Base-by-base conservation (phyloP, 306 rosid species). In the Senna siamea region DNA sequence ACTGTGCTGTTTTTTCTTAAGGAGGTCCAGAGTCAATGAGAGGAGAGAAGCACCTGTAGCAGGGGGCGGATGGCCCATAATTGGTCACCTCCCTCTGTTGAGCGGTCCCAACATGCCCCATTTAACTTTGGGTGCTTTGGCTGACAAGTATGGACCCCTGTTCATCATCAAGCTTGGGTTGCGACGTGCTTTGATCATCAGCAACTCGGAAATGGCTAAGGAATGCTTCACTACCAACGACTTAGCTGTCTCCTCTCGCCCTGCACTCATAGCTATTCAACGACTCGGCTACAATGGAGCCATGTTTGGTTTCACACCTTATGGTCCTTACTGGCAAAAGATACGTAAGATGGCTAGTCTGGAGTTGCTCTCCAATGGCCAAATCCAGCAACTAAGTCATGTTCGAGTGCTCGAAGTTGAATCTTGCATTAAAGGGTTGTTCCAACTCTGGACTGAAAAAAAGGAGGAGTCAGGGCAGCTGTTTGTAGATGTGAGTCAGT, bases 201-300 rank as follows among this genome's bases (percentile, higher is more conserved):
- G 34, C 51, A 63, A 40, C 51, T 18, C 34, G 69, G 30, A 63
- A 41, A 19, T 63, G 52, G 69, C 69, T 41, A 40, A 40, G 19
- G 52, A 63, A 11, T 87, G 92, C 59, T 87, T 40, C 77, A 78
- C 87, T 43, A 65, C 74, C 6, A 59, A 82, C n/a, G 89, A 82
- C 56, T 32, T 22, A 0, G 78, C 58, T 26, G 30, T 80, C 19
- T 73, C 79, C n/a, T 63, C 66, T 7, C 87, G 87, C 2, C 87
- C 89, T 8, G 41, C 56, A 2, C 9, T 6, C 3, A 2, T 58
- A 0, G 69, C 9, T 1, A 19, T 28, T 2, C 70, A 83, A 12
- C 28, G 34, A 41, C 37, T 87, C 13, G 46, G 78, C n/a, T 87
- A 82, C 72, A 61, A 82, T 78, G 66, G 69, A 5, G 88, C 86